phyloP scores from a whole-genome alignment of 306 rosid genomes.

The Cucumis hystrix region DNA sequence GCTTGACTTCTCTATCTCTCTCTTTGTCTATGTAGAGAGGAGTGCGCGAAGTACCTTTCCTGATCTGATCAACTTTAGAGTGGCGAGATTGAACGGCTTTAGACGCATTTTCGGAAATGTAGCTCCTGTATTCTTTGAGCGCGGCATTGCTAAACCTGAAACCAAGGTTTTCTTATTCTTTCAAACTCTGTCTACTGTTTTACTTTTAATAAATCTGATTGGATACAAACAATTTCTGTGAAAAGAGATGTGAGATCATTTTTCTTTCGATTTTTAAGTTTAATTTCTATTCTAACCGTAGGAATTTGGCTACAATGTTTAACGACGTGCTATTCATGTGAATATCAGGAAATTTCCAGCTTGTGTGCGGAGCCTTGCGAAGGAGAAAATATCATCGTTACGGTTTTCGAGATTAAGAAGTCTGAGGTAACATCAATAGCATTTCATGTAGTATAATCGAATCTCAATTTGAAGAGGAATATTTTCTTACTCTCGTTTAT shows the following conservation, averaged over 20 bases:
- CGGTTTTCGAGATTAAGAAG: constrained; percentile 69
- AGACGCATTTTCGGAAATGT: constrained; percentile 72
- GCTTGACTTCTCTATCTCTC: background rate
- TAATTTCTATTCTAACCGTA: background rate
- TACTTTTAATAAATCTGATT: background rate
- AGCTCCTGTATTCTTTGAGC: constrained; percentile 89
- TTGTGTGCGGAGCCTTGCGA: constrained; percentile 75
- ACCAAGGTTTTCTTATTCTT: constrained; percentile 46
- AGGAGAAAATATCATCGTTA: constrained; percentile 60
- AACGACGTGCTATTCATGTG: background rate
- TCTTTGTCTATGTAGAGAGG: constrained; percentile 32
- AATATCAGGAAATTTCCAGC: constrained; percentile 78
- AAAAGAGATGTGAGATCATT: background rate
- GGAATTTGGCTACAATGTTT: background rate
- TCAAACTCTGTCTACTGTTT: background rate
- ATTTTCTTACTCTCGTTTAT: background rate
- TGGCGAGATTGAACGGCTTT: constrained; percentile 47
- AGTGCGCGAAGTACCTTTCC: constrained; percentile 93
- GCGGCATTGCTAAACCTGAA: constrained; percentile 84
- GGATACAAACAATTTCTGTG: background rate
- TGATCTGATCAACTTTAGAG: constrained; percentile 60
- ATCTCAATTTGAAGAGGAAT: background rate
- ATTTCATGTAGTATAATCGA: background rate
- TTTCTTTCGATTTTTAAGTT: background rate
- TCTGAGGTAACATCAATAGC: constrained; percentile 42